Evolutionary conservation across 257 asterid species (phyloP).

Genomic region (Buddleja alternifolia): DNA sequence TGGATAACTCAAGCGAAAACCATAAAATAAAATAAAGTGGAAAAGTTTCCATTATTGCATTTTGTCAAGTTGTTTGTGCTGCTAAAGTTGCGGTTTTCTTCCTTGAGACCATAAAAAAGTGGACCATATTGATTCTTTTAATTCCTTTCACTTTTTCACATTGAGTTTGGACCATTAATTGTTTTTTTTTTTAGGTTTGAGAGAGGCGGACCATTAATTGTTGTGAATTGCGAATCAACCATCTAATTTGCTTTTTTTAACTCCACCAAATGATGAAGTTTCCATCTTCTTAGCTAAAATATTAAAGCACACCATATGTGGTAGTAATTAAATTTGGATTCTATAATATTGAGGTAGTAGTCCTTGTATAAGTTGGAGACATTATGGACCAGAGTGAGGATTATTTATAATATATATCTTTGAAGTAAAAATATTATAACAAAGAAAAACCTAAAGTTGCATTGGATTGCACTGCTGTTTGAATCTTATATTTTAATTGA

Average conservation of each 20-base stretch:
- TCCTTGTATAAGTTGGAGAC: not conserved
- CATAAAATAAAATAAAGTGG: not conserved
- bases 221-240: not conserved
- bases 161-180: conserved; percentile 31
- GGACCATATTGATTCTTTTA: conserved; percentile 15
- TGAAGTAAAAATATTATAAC: not conserved
- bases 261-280: not conserved
- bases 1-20: too few relatives aligned
- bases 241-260: not conserved
- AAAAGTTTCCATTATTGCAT: not conserved
- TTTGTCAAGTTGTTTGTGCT: not conserved
- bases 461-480: too few relatives aligned
- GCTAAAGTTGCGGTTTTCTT: not conserved
- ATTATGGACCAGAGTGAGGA: conserved; percentile 6
- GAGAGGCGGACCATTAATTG: too few relatives aligned
- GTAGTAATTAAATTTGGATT: not conserved
- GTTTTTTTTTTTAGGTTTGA: too few relatives aligned
- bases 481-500: too few relatives aligned
- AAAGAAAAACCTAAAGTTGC: not conserved
- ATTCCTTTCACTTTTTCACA: conserved; percentile 21
- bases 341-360: not conserved
- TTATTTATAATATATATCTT: not conserved
- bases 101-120: conserved; percentile 26
- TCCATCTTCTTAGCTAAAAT: not conserved
- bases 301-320: conserved; percentile 4